Evolutionary conservation across 805 yeast species (phyloP).

Genomic region (Candida andamanensis): DNA sequence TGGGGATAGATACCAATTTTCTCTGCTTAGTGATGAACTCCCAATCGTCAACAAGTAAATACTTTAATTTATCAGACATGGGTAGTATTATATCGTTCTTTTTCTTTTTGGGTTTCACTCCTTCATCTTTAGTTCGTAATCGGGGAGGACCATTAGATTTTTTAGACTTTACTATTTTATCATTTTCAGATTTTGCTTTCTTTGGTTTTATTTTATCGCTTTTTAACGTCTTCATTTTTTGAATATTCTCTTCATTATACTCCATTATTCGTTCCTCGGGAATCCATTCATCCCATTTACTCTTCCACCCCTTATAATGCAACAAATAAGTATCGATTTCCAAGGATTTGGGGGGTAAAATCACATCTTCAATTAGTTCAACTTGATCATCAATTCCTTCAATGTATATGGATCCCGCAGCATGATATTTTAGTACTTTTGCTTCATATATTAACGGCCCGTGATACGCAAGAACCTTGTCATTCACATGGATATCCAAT

Average conservation of each 20-base stretch:
- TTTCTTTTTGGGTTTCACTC: slow-evolving; percentile 13
- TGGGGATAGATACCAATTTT: slow-evolving; percentile 63
- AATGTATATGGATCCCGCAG: slow-evolving; percentile 43
- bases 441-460: slow-evolving; percentile 92
- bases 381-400: slow-evolving; percentile 36
- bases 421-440: slow-evolving; percentile 61
- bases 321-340: slow-evolving; percentile 51
- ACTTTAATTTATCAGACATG: slow-evolving; percentile 64
- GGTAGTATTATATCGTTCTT: slow-evolving; percentile 48
- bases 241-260: slow-evolving; percentile 61
- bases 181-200: neutral
- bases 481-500: too few relatives aligned
- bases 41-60: slow-evolving; percentile 87
- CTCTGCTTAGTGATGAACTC: slow-evolving; percentile 80
- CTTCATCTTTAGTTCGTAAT: slow-evolving; percentile 6
- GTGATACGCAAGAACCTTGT: slow-evolving; percentile 65
- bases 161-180: slow-evolving; percentile 4
- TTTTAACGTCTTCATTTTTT: slow-evolving; percentile 48
- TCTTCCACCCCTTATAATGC: slow-evolving; percentile 95
- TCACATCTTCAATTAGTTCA: slow-evolving; percentile 26
- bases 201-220: slow-evolving; percentile 6
- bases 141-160: slow-evolving; percentile 3
- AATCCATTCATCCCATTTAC: slow-evolving; percentile 98
- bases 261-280: slow-evolving; percentile 61
- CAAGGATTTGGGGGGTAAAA: slow-evolving; percentile 18